Evolutionary conservation across 768 basidiomycete genomes (phyloP).

Genomic region (Lentinula lateritia): DNA sequence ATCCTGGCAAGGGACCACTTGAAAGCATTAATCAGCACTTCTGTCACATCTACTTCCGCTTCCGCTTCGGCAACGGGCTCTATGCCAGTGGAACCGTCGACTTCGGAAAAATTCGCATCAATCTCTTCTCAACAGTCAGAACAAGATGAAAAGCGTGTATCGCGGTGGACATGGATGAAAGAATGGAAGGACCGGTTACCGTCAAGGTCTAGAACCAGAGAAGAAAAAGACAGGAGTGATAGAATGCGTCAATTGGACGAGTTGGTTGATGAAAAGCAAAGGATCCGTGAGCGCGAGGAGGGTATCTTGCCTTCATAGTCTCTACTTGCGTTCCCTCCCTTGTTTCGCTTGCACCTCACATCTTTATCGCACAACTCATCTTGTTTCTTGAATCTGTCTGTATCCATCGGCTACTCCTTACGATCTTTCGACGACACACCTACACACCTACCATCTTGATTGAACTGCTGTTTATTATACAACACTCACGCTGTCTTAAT

Average conservation of each 20-base stretch:
- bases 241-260: constrained; percentile 4
- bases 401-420: neutral
- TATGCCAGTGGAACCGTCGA: neutral
- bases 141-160: constrained; percentile 1
- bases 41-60: neutral
- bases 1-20: constrained; percentile 58
- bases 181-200: constrained; percentile 5
- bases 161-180: constrained; percentile 7
- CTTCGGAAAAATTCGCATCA: neutral
- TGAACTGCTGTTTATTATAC: neutral
- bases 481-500: constrained; percentile 7
- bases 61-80: neutral
- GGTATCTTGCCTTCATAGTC: constrained; percentile 6
- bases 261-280: constrained; percentile 4
- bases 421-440: neutral
- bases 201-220: constrained; percentile 4
- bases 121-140: neutral
- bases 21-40: constrained; percentile 3
- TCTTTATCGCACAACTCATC: neutral
- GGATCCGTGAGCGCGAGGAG: neutral
- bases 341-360: neutral
- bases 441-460: neutral
- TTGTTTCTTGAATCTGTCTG: neutral
- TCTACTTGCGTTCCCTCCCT: neutral
- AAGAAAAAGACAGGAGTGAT: neutral